Evolutionary conservation across 2,329 filamentous ascomycete species (phyloP).

Genomic region (Trichoderma guizhouense): DNA sequence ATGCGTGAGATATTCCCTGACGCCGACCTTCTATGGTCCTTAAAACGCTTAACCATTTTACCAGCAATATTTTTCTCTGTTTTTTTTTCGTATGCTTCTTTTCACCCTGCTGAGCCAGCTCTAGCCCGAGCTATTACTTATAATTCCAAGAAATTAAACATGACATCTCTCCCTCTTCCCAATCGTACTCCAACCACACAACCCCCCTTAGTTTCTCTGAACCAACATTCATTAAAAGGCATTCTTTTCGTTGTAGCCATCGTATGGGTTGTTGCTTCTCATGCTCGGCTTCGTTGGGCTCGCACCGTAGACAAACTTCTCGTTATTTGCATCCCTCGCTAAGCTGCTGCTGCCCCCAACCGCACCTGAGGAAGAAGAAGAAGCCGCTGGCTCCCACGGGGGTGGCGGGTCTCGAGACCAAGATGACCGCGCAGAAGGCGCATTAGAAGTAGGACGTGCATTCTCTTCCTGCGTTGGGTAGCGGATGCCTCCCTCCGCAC

Average conservation of each 20-base stretch:
- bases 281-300: not conserved
- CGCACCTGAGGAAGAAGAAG: not conserved
- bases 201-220: too few species aligned
- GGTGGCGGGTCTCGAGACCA: constrained; percentile 12
- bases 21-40: not conserved
- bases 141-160: not conserved
- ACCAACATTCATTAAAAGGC: not conserved
- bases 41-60: not conserved
- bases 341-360: not conserved
- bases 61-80: not conserved
- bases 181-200: not conserved
- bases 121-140: not conserved
- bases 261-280: constrained; percentile 13
- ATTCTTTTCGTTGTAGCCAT: constrained; percentile 6
- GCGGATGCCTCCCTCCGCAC: constrained; percentile 52
- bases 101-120: constrained; percentile 3
- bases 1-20: not conserved
- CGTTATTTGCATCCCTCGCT: not conserved
- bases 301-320: constrained; percentile 11
- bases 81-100: not conserved
- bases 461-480: constrained; percentile 32
- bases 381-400: constrained; percentile 1
- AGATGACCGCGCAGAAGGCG: constrained; percentile 17
- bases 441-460: constrained; percentile 28
- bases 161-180: not conserved